Evolutionary conservation across 768 basidiomycete species (phyloP), one percentile per base, ranked within the genome.

Genomic region (Leccinum boreale): DNA sequence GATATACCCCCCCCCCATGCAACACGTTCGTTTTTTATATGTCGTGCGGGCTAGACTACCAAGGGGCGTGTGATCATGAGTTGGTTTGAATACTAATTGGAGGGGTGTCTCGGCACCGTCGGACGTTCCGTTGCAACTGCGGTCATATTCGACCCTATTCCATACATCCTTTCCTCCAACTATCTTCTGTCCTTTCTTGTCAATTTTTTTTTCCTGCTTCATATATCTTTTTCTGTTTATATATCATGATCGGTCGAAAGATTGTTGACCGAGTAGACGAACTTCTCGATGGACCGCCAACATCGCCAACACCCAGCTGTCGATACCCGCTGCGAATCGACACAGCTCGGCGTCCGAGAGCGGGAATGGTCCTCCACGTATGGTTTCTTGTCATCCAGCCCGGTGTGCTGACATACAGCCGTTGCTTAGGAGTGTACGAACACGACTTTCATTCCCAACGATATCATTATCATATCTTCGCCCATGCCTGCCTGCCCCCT

Each of bases 191-290:
- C 62, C 21, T 61, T 72, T 60, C 54, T 59, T 50, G 59, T 56
- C 51, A 35, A 36, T 17, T 48, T 52, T 52, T 28, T 35, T 47
- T 58, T 48, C 33, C 35, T 64, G 50, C 55, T 67, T 35, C 33
- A 44, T 61, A 56, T 19, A 44, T 11, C 6, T 58, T 26, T 5
- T 52, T 29, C 51, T 60, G 19, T 53, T 63, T 55, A 71, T 28
- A 28, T 28, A 28, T 28, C 28, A 28, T 73, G 70, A 65, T 60
- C 46, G 71, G 65, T 64, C 70, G 59, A 51, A 64, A 56, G 62
- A 62, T 58, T 39, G 60, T 69, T 55, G 62, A 62, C 60, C 71
- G 57, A 42, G 53, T 67, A 50, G 71, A 67, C 65, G 57, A 69
- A 52, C 61, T 35, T 47, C 47, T 59, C 53, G 59, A 62, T 61